These are phyloP conservation scores for Scheffersomyces ergatensis DNA, from an alignment of 805 yeast genomes.

Conservation along the genomic window DNA sequence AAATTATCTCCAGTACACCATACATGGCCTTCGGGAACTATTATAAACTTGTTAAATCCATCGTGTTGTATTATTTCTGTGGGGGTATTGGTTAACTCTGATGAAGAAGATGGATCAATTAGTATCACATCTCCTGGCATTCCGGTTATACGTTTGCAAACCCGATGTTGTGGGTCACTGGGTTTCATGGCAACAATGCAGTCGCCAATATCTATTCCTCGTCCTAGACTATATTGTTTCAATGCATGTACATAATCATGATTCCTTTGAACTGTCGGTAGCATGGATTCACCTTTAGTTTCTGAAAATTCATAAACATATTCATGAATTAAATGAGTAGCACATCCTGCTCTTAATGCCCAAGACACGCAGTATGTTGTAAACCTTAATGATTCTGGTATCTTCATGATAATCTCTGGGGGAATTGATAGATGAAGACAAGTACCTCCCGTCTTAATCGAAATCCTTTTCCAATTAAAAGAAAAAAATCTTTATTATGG, in stretches of 20 bases:
- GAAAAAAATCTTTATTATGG: no score
- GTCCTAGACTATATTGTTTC: constrained; percentile 62
- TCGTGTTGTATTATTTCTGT: constrained; percentile 27
- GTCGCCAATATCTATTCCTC: constrained; percentile 75
- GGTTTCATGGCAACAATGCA: constrained; percentile 87
- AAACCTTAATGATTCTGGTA: constrained; percentile 23
- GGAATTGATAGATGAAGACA: no score
- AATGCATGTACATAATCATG: constrained; percentile 79
- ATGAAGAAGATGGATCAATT: constrained; percentile 72
- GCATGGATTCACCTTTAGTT: constrained; percentile 92
- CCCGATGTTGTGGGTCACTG: constrained; percentile 78
- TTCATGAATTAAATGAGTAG: constrained; percentile 63
- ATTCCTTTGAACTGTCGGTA: constrained; percentile 76
- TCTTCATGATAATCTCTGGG: constrained; percentile 6
- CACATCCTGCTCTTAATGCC: constrained; percentile 59
- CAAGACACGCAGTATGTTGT: constrained; percentile 40
- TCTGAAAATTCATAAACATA: constrained; percentile 72
- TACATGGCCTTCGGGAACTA: constrained; percentile 90
- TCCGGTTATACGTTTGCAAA: constrained; percentile 91
- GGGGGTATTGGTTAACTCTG: constrained; percentile 35
- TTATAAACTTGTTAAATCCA: constrained; percentile 56
- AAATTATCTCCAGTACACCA: constrained; percentile 98
- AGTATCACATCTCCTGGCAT: constrained; percentile 90
- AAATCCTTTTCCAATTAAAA: no score
- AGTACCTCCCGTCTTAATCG: no score